Percentiles rank a stretch among this genome's conserved stretches.
Evolutionary conservation across 225 moss, liverwort and hornwort species (phyloP).

Genomic region (Rhytidiadelphus loreus): DNA sequence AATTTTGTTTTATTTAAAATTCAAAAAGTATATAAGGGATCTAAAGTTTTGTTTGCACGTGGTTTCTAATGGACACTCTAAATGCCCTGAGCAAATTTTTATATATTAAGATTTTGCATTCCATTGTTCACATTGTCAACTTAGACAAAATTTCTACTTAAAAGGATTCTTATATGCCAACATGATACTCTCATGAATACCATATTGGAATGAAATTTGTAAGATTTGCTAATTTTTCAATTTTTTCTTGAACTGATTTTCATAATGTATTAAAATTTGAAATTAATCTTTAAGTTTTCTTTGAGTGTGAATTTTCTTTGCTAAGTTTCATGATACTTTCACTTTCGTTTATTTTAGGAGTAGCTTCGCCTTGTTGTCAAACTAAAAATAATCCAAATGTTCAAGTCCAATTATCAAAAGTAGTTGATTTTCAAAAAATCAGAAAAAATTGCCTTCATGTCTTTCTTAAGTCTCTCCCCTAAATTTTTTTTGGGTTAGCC

Average conservation of each 20-base stretch:
- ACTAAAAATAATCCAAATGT: neutral
- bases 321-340: neutral
- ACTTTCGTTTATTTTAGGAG: neutral
- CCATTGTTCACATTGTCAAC: neutral
- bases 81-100: neutral
- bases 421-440: accelerated
- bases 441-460: neutral
- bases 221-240: neutral
- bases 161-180: neutral
- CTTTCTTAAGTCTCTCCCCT: neutral
- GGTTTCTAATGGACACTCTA: too few species aligned
- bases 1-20: too few species aligned
- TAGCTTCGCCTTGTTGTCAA: neutral
- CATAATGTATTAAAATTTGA: accelerated
- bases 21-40: too few species aligned
- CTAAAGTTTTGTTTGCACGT: too few species aligned
- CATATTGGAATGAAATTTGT: neutral
- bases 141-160: neutral
- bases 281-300: neutral
- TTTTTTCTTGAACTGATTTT: neutral
- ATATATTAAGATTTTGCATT: neutral
- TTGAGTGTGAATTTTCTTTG: neutral
- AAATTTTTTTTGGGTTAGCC: accelerated
- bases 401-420: neutral
- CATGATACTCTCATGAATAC: neutral